phyloP scores from a whole-genome alignment of 2,329 filamentous ascomycete genomes.

The Cladosporium colombiae region DNA sequence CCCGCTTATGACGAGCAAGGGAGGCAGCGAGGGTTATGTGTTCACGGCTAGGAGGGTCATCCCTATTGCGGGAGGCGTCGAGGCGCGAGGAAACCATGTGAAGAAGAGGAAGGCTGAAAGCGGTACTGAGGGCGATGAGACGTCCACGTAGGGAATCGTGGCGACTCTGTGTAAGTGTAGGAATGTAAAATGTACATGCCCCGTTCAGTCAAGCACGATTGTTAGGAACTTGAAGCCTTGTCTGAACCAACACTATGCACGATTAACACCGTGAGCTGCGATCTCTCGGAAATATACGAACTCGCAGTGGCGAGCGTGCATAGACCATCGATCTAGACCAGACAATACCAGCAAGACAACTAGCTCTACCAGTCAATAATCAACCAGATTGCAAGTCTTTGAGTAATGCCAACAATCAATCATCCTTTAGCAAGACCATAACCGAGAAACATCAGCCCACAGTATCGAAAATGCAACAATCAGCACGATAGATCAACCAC shows the following conservation, averaged over 20 bases:
- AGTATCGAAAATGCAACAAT: neutral
- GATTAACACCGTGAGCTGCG: neutral
- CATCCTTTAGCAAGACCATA: neutral
- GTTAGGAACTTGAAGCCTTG: neutral
- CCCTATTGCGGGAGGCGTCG: slow-evolving; percentile 75
- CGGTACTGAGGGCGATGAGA: neutral
- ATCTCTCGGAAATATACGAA: neutral
- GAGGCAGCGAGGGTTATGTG: slow-evolving; percentile 86
- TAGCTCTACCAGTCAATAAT: neutral
- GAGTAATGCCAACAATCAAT: neutral
- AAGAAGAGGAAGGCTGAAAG: slow-evolving; percentile 63
- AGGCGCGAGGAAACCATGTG: slow-evolving; percentile 73
- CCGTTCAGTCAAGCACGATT: neutral
- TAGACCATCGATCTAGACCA: neutral
- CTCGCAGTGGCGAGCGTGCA: neutral
- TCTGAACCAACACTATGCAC: neutral
- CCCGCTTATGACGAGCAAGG: slow-evolving; percentile 85
- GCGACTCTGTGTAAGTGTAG: neutral
- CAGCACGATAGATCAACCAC: neutral
- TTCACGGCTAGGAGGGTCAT: slow-evolving; percentile 81
- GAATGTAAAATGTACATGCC: neutral
- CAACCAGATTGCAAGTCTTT: neutral
- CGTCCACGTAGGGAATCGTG: neutral
- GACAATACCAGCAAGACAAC: neutral
- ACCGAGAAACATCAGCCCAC: neutral